Evolutionary conservation across 495 filamentous ascomycete genomes (phyloP), one percentile per base, ranked within the genome.

Genomic region (Penicillium bovifimosum): DNA sequence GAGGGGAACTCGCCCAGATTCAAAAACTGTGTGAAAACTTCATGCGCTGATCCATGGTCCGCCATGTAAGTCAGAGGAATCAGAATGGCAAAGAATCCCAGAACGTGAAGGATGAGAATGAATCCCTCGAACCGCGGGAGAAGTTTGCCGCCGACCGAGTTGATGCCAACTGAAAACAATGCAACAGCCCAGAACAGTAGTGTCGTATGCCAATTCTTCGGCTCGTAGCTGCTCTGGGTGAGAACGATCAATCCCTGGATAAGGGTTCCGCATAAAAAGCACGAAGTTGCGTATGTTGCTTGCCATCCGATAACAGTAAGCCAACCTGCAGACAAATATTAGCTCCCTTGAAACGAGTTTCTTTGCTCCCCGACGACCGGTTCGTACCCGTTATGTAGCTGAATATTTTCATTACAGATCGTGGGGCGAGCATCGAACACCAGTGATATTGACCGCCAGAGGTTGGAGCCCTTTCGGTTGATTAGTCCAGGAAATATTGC

Each of bases 371-470:
- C 10, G 7, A 20, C 2, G 32, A 14, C 9, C 5, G 6, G n/a
- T 9, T 13, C 61, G 16, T 61, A 67, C 76, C 77, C 41, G 73
- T 74, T 13, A 79, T 47, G 50, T 78, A 80, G 40, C 74, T 76
- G 16, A 75, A 44, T 36, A 79, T 67, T 35, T 72, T 71, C 48
- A 69, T 65, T 29, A 45, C 47, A 10, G 50, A 55, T 11, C 42
- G 54, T 2, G 77, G 70, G 1, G 78, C 74, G n/a, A 80, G 59
- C 66, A 77, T 76, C 1, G 73, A 72, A 9, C 69, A 70, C 78
- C 77, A 80, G 50, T 80, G 76, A 41, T 80, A 80, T 52, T 80
- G 77, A 2, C 77, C 77, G 9, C 73, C 74, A 5, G 69, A 69
- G 2, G 73, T 79, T 1, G 76, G 76, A 28, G 76, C 76, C 74